phyloP scores from a whole-genome alignment of 2,329 filamentous ascomycete genomes.

The Phyllosticta paracitricarpa region DNA sequence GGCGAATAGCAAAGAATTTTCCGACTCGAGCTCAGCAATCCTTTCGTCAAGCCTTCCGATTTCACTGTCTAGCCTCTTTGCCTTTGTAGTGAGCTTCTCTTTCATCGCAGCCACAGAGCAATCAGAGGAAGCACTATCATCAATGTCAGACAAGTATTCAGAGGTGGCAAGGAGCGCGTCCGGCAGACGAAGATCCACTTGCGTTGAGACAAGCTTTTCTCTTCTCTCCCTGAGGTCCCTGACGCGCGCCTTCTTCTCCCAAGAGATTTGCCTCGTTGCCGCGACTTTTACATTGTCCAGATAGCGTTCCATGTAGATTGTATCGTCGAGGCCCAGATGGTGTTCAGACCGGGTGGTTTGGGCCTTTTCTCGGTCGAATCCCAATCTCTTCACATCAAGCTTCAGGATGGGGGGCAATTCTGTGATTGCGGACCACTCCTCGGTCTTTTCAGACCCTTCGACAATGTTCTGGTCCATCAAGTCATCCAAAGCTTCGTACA shows the following conservation, averaged over 20 bases:
- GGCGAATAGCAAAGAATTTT: conserved; percentile 50
- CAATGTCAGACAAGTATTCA: conserved; percentile 13
- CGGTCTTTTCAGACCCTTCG: conserved; percentile 18
- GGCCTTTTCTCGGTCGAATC: conserved; percentile 51
- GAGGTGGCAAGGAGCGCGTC: conserved; percentile 24
- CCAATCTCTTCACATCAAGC: conserved; percentile 76
- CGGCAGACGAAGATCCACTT: conserved; percentile 20
- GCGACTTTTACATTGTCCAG: conserved; percentile 35
- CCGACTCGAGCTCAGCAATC: conserved; percentile 38
- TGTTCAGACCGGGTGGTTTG: conserved; percentile 64
- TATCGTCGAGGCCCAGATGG: conserved; percentile 68
- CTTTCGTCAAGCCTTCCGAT: conserved; percentile 14
- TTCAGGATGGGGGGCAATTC: conserved; percentile 78
- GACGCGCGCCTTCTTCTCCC: conserved; percentile 62
- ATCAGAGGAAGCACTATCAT: neutral
- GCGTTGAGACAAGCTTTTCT: conserved; percentile 30
- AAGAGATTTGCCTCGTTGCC: conserved; percentile 56
- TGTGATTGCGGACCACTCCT: conserved; percentile 33
- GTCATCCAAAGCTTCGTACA: conserved; percentile 77
- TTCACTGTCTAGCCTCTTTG: neutral
- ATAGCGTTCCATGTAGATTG: conserved; percentile 80
- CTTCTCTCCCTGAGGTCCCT: conserved; percentile 42
- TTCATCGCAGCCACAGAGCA: conserved; percentile 3
- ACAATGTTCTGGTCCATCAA: conserved; percentile 75
- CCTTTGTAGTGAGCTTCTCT: conserved; percentile 13